These are phyloP conservation scores for Nicotiana undulata DNA, from an alignment of 257 asterid genomes.

Conservation along the genomic window DNA sequence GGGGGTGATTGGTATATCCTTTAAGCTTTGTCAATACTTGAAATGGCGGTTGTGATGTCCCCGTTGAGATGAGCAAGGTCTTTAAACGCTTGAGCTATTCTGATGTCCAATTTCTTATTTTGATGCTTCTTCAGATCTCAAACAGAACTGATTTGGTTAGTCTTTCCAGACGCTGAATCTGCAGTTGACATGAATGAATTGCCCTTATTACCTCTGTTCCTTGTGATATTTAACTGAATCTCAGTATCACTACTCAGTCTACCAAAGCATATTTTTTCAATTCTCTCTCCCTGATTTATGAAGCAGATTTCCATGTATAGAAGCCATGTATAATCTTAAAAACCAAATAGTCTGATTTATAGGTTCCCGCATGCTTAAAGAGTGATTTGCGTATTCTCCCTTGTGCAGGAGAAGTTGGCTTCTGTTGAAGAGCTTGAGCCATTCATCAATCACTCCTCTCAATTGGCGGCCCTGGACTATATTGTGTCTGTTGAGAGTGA, in stretches of 20 bases:
- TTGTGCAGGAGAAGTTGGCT: conserved; percentile 76
- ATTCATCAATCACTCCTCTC: conserved; percentile 77
- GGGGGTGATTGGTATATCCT: background rate
- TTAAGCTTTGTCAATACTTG: background rate
- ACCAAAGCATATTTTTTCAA: background rate
- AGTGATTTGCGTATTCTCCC: conserved; percentile 2
- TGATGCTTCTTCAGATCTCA: conserved; percentile 1
- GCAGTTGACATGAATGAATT: background rate
- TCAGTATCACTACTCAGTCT: background rate
- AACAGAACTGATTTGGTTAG: background rate
- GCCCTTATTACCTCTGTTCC: background rate
- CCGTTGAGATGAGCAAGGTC: background rate
- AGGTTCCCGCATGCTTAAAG: background rate
- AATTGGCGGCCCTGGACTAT: conserved; percentile 94
- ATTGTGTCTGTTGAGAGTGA: conserved; percentile 91
- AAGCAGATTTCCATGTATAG: background rate
- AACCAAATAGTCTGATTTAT: background rate
- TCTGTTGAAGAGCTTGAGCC: conserved; percentile 75
- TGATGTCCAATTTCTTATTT: background rate
- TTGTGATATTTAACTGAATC: background rate
- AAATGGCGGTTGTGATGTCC: background rate
- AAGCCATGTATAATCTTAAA: background rate
- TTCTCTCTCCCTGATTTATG: background rate
- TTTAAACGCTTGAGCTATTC: background rate
- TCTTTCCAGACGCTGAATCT: background rate